A percentile compares a stretch with the other conserved stretches of the same genome.
These are phyloP conservation scores for Cercospora zeae-maydis DNA, from an alignment of 2,329 filamentous ascomycete species.

Conservation along the genomic window DNA sequence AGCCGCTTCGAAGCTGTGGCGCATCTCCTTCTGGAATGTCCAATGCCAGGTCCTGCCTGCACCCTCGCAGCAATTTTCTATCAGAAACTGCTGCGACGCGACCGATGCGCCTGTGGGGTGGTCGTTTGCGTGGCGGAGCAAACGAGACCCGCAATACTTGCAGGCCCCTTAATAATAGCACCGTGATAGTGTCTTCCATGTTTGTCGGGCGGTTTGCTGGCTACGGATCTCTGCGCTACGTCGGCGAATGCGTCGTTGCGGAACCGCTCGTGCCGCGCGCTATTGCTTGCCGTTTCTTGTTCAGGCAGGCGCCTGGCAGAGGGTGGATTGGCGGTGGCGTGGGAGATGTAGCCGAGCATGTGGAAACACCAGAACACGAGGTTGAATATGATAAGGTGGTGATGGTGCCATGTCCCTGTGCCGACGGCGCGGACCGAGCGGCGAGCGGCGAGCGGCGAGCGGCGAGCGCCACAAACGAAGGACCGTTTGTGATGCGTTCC, in stretches of 20 bases:
- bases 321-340: neutral
- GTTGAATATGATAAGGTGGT: neutral
- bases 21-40: slow-evolving; percentile 16
- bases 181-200: slow-evolving; percentile 6
- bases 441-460: no score
- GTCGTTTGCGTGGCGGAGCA: slow-evolving; percentile 16
- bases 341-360: neutral
- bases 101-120: slow-evolving; percentile 7
- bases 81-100: slow-evolving; percentile 20
- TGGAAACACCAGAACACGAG: neutral
- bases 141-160: slow-evolving; percentile 7
- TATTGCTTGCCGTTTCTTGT: neutral
- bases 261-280: neutral
- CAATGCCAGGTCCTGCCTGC: slow-evolving; percentile 7
- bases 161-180: slow-evolving; percentile 19
- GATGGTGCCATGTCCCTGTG: neutral
- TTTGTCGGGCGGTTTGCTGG: slow-evolving; percentile 1
- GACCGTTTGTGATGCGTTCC: neutral
- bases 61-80: slow-evolving; percentile 10
- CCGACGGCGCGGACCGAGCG: neutral
- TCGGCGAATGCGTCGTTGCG: neutral
- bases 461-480: neutral
- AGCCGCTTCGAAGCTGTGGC: slow-evolving; percentile 8
- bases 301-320: neutral
- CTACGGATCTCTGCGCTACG: slow-evolving; percentile 1